Percentiles rank a stretch among this genome's conserved stretches.
These are phyloP conservation scores for Volvox carteri DNA, from an alignment of 163 green algal genomes.

Conservation along the genomic window DNA sequence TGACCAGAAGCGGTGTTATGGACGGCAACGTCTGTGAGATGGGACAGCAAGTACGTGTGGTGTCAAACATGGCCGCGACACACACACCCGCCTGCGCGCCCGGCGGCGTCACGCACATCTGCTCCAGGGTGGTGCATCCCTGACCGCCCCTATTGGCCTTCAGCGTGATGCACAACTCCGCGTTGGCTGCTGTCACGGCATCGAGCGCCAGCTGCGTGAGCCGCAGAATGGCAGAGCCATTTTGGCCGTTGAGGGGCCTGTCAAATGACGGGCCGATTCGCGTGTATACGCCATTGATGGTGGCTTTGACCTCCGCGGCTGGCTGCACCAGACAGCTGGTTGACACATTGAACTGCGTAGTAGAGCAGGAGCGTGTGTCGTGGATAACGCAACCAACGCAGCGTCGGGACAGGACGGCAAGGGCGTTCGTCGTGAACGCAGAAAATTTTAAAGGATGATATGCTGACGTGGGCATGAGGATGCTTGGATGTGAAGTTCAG, in stretches of 20 bases:
- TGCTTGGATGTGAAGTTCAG: too few relatives aligned
- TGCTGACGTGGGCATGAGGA: too few relatives aligned
- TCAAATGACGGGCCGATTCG: not conserved
- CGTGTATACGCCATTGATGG: not conserved
- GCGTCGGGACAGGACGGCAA: too few relatives aligned
- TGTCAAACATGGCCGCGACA: not conserved
- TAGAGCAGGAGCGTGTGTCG: too few relatives aligned
- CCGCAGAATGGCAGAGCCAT: not conserved
- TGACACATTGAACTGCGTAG: constrained; percentile 4
- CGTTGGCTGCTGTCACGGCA: not conserved
- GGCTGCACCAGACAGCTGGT: constrained; percentile 3
- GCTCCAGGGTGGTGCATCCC: constrained; percentile 10
- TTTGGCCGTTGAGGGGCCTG: not conserved
- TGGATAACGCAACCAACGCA: too few relatives aligned
- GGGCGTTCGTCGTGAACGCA: too few relatives aligned
- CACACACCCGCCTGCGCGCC: not conserved
- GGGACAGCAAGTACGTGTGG: not conserved
- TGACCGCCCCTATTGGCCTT: not conserved
- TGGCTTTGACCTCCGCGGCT: not conserved
- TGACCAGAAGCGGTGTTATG: not conserved
- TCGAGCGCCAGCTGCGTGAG: constrained; percentile 19
- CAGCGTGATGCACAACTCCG: not conserved
- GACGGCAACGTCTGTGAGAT: not conserved
- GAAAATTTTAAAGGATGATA: too few relatives aligned
- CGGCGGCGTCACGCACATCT: not conserved